Evolutionary conservation across 2,329 filamentous ascomycete species (phyloP), one percentile per base, ranked within the genome.

Genomic region (Lecanoromycetidae sp.): DNA sequence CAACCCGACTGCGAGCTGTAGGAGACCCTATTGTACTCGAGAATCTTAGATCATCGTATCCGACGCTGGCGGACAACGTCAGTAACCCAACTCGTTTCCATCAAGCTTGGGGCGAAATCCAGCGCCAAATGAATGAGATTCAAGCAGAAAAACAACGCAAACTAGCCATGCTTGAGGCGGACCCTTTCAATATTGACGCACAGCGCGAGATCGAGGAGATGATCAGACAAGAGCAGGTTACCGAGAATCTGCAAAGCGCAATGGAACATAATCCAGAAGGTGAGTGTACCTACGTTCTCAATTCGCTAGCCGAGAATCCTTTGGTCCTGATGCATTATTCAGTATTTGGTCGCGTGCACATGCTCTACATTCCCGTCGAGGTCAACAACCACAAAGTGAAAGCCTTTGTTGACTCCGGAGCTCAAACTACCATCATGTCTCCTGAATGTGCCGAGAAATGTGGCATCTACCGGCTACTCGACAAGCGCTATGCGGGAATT

Each of bases 391-490:
- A 86, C 57, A 85, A 84, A 49, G 82, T 98, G 58, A 96, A 95
- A 70, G 91, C 90, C 2, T 83, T 98, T 56, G 91, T 98, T 51
- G 91, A 98, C 64, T 96, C 91, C 2, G 91, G 91, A 52, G 91
- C 91, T 20, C 91, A 98, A 68, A 87, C 90, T 22, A 98, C 91
- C 43, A 95, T 98, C 69, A 98, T 98, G 91, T 96, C 90, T 4
- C 91, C 91, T 4, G 74, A 80, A 20, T 95, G 87, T 60, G 91
- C 91, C 22, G 85, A 94, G 61, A 76, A 80, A 7, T 98, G 91
- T 61, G 87, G 87, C 57, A 96, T 98, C 64, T 94, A 94, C 84
- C 83, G 90, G 40, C 77, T 98, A 12, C 85, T 98, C 47, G 91
- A 98, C 66, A 84, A 79, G 57, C 82, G 91, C 36, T 98, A 91